Evolutionary conservation across 2,329 filamentous ascomycete genomes (phyloP).

Genomic region (Beauveria bassiana): DNA sequence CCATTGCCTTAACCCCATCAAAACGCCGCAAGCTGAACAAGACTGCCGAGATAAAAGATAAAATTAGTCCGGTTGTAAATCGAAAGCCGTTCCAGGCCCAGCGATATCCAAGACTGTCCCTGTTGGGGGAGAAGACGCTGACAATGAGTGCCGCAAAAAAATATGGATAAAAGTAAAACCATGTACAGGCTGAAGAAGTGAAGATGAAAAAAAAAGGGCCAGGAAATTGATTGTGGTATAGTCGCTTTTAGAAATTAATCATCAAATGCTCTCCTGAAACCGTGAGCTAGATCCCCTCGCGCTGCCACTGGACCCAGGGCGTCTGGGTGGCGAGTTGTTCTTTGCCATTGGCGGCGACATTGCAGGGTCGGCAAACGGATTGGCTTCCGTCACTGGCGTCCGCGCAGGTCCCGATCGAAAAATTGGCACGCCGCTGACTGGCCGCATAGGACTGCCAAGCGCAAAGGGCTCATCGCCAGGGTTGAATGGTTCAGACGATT

Average conservation of each 20-base stretch:
- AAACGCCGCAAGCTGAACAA: not conserved
- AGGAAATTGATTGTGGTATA: constrained; percentile 7
- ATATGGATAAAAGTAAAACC: not conserved
- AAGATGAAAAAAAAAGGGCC: not conserved
- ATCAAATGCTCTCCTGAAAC: constrained; percentile 23
- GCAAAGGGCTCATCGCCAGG: constrained; percentile 35
- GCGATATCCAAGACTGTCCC: not conserved
- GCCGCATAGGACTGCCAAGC: constrained; percentile 51
- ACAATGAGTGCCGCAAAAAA: not conserved
- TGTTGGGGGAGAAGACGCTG: not conserved
- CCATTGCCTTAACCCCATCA: not conserved
- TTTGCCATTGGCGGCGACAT: constrained; percentile 21
- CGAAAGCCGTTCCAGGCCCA: not conserved
- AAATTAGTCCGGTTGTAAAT: not conserved
- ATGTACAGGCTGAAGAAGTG: constrained; percentile 3
- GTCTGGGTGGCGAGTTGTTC: constrained; percentile 18
- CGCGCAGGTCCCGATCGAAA: constrained; percentile 59
- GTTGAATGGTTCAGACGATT: constrained; percentile 36
- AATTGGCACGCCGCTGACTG: constrained; percentile 52
- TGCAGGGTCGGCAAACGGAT: constrained; percentile 36
- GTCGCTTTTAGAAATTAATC: constrained; percentile 3
- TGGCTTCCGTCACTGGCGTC: constrained; percentile 50
- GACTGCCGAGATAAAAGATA: not conserved
- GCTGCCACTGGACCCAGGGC: constrained; percentile 18
- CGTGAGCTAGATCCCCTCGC: constrained; percentile 17